phyloP scores from a whole-genome alignment of 208 protist species.

The Leishmania mexicana region DNA sequence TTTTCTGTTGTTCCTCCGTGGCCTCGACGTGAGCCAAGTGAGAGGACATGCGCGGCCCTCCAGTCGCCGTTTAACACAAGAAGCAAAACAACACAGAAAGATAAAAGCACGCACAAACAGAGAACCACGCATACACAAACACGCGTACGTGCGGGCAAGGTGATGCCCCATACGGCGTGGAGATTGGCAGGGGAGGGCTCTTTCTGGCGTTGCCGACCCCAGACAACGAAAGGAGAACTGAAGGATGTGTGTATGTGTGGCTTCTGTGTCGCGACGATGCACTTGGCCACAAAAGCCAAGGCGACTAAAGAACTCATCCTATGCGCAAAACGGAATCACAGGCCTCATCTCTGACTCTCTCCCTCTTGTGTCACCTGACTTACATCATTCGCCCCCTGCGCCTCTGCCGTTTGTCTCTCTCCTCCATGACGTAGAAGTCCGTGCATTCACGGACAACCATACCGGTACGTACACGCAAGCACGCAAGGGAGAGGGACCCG shows the following conservation, averaged over 20 bases:
- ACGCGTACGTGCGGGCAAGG: background rate
- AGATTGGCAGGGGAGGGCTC: background rate
- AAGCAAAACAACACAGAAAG: too few relatives aligned
- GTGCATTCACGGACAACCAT: background rate
- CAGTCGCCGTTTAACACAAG: constrained; percentile 2
- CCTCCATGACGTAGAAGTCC: background rate
- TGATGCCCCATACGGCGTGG: background rate
- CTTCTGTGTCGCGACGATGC: background rate
- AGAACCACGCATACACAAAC: background rate
- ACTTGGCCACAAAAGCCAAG: background rate
- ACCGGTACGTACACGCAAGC: background rate
- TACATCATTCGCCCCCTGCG: background rate
- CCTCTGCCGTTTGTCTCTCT: background rate
- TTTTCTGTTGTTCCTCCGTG: background rate
- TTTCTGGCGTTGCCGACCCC: background rate
- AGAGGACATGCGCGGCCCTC: background rate
- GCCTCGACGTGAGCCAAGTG: too few relatives aligned
- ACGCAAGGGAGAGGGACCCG: background rate
- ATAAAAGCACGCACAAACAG: background rate
- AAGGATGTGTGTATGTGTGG: background rate
- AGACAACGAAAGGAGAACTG: background rate
- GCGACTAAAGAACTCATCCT: background rate
- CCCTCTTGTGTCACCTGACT: background rate
- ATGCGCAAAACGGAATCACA: background rate
- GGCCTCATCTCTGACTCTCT: background rate